Conservation (phyloP, 1,284 basidiomycete genomes). For the Gastroboletus turbinatus region DNA sequence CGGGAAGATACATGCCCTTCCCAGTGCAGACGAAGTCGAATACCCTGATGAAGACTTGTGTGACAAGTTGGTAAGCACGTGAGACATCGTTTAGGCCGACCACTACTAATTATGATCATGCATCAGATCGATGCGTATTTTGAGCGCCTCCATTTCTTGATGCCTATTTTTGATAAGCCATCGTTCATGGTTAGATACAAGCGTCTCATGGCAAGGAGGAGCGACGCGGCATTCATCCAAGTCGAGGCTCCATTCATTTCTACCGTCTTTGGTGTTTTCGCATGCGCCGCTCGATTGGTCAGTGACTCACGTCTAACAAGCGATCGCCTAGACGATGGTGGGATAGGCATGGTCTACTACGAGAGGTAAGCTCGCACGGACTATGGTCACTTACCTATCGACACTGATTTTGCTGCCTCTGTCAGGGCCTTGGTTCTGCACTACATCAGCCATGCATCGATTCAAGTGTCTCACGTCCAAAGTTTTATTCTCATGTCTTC, state of each 20-base stretch:
- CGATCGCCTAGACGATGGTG: conserved; percentile 66
- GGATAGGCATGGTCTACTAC: conserved; percentile 84
- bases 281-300: conserved; percentile 76
- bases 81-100: conserved; percentile 8
- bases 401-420: conserved; percentile 11
- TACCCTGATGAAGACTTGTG: conserved; percentile 81
- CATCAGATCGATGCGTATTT: conserved; percentile 82
- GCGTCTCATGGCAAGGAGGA: conserved; percentile 68
- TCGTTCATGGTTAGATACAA: conserved; percentile 74
- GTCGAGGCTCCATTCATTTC: conserved; percentile 71
- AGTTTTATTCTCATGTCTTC: conserved; percentile 85
- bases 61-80: conserved; percentile 61
- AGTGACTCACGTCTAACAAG: conserved; percentile 68
- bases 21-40: conserved; percentile 83
- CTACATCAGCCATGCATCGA: conserved; percentile 83
- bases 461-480: conserved; percentile 83
- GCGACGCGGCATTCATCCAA: conserved; percentile 51
- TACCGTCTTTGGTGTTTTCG: conserved; percentile 81
- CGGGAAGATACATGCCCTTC: conserved; percentile 81
- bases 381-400: neutral
- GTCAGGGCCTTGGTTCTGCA: conserved; percentile 80
- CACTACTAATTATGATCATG: conserved; percentile 24
- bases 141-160: conserved; percentile 76
- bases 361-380: conserved; percentile 58
- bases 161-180: conserved; percentile 83